A percentile compares a stretch with the other conserved stretches of the same genome.
phyloP scores from a whole-genome alignment of 164 flowering plant genomes.

The Tinospora cordifolia region DNA sequence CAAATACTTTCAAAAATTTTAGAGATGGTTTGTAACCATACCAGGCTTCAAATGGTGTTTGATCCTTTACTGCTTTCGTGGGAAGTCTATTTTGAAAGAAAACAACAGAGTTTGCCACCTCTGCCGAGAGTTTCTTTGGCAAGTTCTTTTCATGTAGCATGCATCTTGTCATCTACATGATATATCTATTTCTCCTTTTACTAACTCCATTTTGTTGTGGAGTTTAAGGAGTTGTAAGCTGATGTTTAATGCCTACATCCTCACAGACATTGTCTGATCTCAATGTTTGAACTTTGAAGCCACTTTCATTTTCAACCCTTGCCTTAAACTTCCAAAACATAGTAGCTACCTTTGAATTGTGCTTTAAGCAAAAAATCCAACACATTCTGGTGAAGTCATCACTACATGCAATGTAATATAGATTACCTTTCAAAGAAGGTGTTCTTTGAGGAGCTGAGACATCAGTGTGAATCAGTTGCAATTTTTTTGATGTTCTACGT shows the following conservation, averaged over 20 bases:
- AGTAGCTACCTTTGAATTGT: neutral
- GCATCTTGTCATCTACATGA: neutral
- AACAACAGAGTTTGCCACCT: neutral
- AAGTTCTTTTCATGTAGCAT: constrained; percentile 1
- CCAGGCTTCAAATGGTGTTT: constrained; percentile 11
- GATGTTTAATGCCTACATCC: neutral
- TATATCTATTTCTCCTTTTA: neutral
- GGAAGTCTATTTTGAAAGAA: neutral
- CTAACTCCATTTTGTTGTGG: constrained; percentile 6
- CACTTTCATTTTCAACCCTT: neutral
- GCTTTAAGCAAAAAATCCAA: neutral
- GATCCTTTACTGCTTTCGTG: neutral
- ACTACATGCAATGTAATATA: neutral
- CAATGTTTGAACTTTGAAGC: neutral
- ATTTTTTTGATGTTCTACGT: neutral
- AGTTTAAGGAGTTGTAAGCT: neutral
- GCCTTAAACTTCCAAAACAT: neutral
- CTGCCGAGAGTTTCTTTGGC: constrained; percentile 5
- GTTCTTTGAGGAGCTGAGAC: neutral
- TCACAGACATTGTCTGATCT: neutral
- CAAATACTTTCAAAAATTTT: neutral
- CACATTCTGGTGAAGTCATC: neutral
- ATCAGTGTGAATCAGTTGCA: neutral
- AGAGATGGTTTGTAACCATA: neutral
- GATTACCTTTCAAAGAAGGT: neutral